Evolutionary conservation across 768 basidiomycete species (phyloP), one percentile per base, ranked within the genome.

Genomic region (Podaxis carcinomalis): DNA sequence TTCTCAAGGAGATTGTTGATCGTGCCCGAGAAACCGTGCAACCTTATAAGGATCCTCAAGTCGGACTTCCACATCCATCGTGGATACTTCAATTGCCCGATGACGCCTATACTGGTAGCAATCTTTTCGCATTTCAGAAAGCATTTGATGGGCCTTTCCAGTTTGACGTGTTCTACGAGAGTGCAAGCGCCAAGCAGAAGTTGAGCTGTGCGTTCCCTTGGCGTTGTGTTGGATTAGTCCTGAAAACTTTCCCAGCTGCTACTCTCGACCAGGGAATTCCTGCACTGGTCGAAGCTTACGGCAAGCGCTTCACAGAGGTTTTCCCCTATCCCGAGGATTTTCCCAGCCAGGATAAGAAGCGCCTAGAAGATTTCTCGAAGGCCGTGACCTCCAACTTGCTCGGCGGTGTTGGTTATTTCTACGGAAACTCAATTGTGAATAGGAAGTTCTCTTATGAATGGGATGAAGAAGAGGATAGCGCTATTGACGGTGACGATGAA

Each of bases 401-500:
- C 10, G 95, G 93, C 57, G 95, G 95, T 19, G 86, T 98, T 39
- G 95, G 95, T 10, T 98, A 97, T 74, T 98, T 95, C 74, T 90
- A 95, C 67, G 95, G 95, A 13, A 85, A 82, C 4, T 95, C 93
- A 0, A 88, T 98, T 64, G 83, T 97, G 6, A 90, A 98, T 70
- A 80, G 83, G 44, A 84, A 86, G 39, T 94, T 95, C 70, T 86
- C 89, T 14, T 92, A 91, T 68, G 93, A 95, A 68, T 95, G 94
- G 88, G 96, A 98, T 67, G 88, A 93, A 52, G 80, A 82, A 11
- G 84, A 82, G 19, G 75, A 76, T 39, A 55, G 64, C 1, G 61
- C 67, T 46, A 67, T 65, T 13, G 77, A 75, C 7, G 80, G 78
- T 3, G 76, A 75, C 16, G 73, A 74, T n/a, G 63, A 56, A 13